Evolutionary conservation across 1,284 basidiomycete genomes (phyloP).

Genomic region (Irpex sp.): DNA sequence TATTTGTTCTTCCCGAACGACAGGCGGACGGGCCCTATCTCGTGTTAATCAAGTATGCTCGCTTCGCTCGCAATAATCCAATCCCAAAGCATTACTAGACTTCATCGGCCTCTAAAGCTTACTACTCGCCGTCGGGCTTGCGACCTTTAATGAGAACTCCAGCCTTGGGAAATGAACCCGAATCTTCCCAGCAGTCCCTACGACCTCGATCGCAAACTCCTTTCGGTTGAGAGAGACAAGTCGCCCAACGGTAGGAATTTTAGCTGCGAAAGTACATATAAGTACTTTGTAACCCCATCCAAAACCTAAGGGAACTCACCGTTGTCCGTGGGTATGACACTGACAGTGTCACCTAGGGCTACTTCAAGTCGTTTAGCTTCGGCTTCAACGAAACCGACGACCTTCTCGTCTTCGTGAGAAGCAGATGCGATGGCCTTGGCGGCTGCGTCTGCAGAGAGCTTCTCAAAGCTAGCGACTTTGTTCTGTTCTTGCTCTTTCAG

Average conservation of each 20-base stretch:
- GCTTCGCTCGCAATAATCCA: no score
- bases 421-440: conserved; percentile 36
- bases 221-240: conserved; percentile 44
- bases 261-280: conserved; percentile 26
- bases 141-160: conserved; percentile 18
- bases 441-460: conserved; percentile 37
- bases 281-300: neutral
- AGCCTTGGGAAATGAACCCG: conserved; percentile 48
- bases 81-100: no score
- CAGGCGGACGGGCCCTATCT: no score
- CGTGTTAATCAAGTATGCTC: no score
- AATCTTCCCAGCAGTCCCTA: conserved; percentile 32
- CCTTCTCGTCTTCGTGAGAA: conserved; percentile 31
- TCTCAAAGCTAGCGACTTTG: conserved; percentile 17
- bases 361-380: conserved; percentile 41
- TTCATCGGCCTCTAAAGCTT: neutral
- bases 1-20: no score
- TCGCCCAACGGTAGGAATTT: conserved; percentile 41
- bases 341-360: conserved; percentile 32
- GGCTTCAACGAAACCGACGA: conserved; percentile 39
- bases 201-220: conserved; percentile 44
- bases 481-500: conserved; percentile 28
- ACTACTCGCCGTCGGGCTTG: neutral
- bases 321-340: conserved; percentile 44
- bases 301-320: conserved; percentile 28